Percentiles rank a stretch among this genome's conserved stretches.
These are phyloP conservation scores for Thalassiosira mediterranea DNA, from an alignment of 352 stramenopile genomes.

Conservation along the genomic window DNA sequence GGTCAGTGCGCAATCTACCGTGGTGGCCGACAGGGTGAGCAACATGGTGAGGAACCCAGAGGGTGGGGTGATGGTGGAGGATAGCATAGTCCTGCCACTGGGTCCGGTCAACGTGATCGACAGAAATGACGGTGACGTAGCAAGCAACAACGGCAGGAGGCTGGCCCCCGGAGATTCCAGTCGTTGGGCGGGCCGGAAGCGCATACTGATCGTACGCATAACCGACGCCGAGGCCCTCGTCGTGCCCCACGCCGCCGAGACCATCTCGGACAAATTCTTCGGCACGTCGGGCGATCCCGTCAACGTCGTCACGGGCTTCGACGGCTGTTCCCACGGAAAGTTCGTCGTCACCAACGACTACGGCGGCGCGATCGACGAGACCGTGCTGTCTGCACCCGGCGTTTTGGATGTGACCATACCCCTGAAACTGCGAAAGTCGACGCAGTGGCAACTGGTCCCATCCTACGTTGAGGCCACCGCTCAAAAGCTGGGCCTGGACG, in stretches of 20 bases:
- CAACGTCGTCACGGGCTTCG: conserved; percentile 19
- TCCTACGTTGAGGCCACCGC: conserved; percentile 4
- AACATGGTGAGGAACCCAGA: conserved; percentile 2
- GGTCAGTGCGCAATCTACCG: conserved; percentile 26
- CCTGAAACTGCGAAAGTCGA: conserved; percentile 5
- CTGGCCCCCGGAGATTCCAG: too few relatives aligned
- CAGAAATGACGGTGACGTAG: too few relatives aligned
- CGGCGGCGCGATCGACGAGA: not conserved
- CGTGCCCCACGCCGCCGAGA: too few relatives aligned
- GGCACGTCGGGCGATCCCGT: conserved; percentile 27
- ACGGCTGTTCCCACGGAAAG: conserved; percentile 38
- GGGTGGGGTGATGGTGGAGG: too few relatives aligned
- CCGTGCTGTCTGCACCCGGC: conserved; percentile 22
- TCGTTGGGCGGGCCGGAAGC: not conserved
- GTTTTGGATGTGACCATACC: conserved; percentile 45
- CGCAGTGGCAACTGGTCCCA: conserved; percentile 8
- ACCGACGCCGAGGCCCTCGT: too few relatives aligned
- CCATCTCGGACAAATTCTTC: conserved; percentile 49
- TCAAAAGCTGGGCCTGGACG: conserved; percentile 27
- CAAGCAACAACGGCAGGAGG: too few relatives aligned
- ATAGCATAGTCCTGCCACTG: too few relatives aligned
- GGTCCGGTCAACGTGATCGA: too few relatives aligned
- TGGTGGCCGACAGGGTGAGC: conserved; percentile 16
- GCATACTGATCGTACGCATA: not conserved
- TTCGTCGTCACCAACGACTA: conserved; percentile 34